Percentiles rank a stretch among this genome's conserved stretches.
phyloP scores from a whole-genome alignment of 257 asterid genomes.

The Schizonepeta tenuifolia region DNA sequence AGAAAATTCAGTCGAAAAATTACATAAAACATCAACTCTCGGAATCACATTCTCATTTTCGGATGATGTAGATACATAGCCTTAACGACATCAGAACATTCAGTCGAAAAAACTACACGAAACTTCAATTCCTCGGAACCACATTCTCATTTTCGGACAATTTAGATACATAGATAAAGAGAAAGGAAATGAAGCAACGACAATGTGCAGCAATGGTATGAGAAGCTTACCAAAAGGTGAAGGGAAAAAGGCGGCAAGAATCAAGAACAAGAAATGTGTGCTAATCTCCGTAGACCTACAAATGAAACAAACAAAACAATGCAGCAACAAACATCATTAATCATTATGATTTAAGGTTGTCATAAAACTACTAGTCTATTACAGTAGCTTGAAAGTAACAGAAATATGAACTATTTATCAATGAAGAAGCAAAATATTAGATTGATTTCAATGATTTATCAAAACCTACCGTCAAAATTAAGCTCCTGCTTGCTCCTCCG shows the following conservation, averaged over 20 bases:
- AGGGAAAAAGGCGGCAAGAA: constrained; percentile 42
- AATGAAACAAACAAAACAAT: constrained; percentile 32
- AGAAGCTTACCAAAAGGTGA: constrained; percentile 46
- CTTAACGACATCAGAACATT: no score
- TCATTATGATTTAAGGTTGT: not conserved
- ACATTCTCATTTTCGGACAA: not conserved
- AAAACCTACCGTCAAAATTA: constrained; percentile 54
- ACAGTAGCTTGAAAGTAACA: not conserved
- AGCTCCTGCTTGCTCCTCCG: constrained; percentile 85
- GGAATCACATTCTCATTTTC: not conserved
- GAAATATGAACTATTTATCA: not conserved
- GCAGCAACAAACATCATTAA: not conserved
- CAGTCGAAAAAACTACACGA: not conserved
- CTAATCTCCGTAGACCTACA: constrained; percentile 80
- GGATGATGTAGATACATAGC: no score
- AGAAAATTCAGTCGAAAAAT: not conserved
- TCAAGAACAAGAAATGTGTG: constrained; percentile 49
- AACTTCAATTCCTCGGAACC: not conserved
- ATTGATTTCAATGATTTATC: not conserved
- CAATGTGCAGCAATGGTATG: not conserved
- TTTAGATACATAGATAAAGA: not conserved
- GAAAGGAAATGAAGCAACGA: not conserved
- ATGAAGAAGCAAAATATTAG: not conserved
- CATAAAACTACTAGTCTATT: not conserved
- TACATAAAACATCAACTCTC: not conserved